Evolutionary conservation across 2,329 filamentous ascomycete species (phyloP).

Genomic region (Diplodia mutila): DNA sequence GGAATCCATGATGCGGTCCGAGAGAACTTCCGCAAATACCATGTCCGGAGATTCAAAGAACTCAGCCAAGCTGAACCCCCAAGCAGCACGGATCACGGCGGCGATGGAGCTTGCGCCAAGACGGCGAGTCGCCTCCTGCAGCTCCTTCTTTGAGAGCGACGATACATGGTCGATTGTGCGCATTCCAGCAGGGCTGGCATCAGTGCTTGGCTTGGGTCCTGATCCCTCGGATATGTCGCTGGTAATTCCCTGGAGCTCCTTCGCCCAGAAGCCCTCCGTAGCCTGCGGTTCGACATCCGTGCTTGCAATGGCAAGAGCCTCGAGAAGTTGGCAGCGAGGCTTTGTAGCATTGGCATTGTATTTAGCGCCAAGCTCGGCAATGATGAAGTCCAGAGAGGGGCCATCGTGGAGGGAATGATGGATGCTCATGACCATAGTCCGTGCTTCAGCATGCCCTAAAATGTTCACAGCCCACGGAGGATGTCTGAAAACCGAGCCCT

Average conservation of each 20-base stretch:
- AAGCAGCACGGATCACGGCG: slow-evolving; percentile 33
- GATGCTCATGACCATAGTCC: slow-evolving; percentile 43
- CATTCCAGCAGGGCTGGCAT: slow-evolving; percentile 3
- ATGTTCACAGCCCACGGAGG: slow-evolving; percentile 46
- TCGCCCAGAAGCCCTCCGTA: slow-evolving; percentile 33
- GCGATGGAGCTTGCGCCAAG: slow-evolving; percentile 30
- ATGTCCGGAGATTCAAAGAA: slow-evolving; percentile 30
- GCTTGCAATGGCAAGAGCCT: slow-evolving; percentile 35
- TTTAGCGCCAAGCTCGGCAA: slow-evolving; percentile 34
- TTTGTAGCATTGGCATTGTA: slow-evolving; percentile 30
- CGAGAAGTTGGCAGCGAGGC: slow-evolving; percentile 35
- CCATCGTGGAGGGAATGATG: slow-evolving; percentile 43
- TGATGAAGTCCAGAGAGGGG: slow-evolving; percentile 37
- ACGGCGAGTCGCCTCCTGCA: slow-evolving; percentile 27
- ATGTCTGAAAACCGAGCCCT: slow-evolving; percentile 35
- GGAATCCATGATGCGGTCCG: slow-evolving; percentile 35
- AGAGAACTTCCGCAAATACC: slow-evolving; percentile 33
- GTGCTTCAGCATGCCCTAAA: slow-evolving; percentile 32
- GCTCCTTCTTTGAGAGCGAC: slow-evolving; percentile 1
- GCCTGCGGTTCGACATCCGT: slow-evolving; percentile 26
- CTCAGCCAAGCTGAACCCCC: slow-evolving; percentile 30
- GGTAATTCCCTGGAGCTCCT: slow-evolving; percentile 32
- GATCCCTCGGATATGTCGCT: slow-evolving; percentile 30
- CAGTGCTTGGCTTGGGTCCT: slow-evolving; percentile 25
- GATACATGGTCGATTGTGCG: neutral